Base-by-base conservation (phyloP, 2,329 filamentous ascomycete genomes). In the Fusarium ramigenum region DNA sequence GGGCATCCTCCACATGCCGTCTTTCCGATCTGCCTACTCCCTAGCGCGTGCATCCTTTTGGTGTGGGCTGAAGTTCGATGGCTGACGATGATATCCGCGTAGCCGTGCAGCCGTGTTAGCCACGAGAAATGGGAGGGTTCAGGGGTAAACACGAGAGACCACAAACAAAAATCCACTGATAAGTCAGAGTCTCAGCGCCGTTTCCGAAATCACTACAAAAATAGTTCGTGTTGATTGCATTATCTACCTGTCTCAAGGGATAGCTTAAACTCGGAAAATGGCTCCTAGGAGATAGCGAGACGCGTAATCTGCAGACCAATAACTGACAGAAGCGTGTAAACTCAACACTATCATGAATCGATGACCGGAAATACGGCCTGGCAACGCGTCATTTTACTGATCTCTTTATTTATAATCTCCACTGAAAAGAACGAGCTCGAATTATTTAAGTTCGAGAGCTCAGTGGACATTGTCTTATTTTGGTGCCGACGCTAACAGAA, bases 1-100 rank as follows among this genome's bases (percentile, higher is more conserved):
- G 50, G 50, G 50, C 50, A 42, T 63, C 53, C 60, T 37, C 67
- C 72, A 73, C 72, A 70, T 73, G 50, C 69, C 66, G 69, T 67
- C 52, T 75, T 60, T 74, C 70, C 73, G 65, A 43, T 42, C 57
- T 65, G 47, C 57, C 57, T 63, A 50, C 57, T 52, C 61, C 37
- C 32, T 44, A 42, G 56, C 60, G 46, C 52, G 32, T 60, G 46
- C 47, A 43, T 57, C 49, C 18, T 53, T 32, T 42, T 58, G 43
- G 47, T 52, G 53, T 56, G 62, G 49, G 60, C 64, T 73, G 49
- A 54, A 62, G 58, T 53, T 63, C 60, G 56, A 52, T 67, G 69
- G 69, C 52, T 61, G 57, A 67, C 58, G 36, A 49, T 46, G 52
- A 34, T 58, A 57, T 39, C 40, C 40, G 56, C 19, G 56, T 58